These are phyloP conservation scores for Cryptomeria japonica DNA, from an alignment of 75 land plant species.

Conservation along the genomic window DNA sequence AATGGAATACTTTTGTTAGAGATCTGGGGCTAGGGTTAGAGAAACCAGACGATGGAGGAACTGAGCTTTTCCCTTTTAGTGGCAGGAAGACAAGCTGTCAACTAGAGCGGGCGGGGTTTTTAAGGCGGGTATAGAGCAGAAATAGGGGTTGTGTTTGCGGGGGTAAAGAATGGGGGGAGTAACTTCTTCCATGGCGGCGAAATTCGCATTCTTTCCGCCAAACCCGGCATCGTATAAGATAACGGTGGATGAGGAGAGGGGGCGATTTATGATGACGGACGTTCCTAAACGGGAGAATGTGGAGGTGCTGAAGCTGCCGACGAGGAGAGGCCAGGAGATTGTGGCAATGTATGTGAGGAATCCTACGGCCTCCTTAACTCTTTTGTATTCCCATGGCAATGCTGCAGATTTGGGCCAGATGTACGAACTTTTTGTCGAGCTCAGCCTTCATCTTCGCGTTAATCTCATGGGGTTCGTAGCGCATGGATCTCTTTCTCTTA, in stretches of 20 bases:
- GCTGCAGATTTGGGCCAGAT: conserved; percentile 80
- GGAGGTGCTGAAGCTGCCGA: conserved; percentile 48
- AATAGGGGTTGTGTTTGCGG: neutral
- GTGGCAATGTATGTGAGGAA: conserved; percentile 59
- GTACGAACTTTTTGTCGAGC: conserved; percentile 71
- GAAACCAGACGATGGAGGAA: neutral
- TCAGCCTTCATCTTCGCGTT: conserved; percentile 61
- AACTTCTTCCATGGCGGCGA: conserved; percentile 72
- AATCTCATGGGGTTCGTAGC: conserved; percentile 57
- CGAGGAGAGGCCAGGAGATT: conserved; percentile 58
- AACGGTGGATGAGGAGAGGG: conserved; percentile 33
- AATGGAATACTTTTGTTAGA: neutral
- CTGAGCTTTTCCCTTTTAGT: neutral
- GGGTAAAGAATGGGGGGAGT: conserved; percentile 53
- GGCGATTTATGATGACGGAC: conserved; percentile 30
- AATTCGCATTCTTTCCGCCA: conserved; percentile 74
- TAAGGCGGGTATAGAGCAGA: neutral
- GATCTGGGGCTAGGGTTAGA: conserved; percentile 2
- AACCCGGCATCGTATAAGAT: conserved; percentile 62
- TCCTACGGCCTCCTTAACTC: conserved; percentile 52
- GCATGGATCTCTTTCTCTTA: neutral
- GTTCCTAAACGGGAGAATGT: conserved; percentile 69
- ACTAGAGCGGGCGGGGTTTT: neutral
- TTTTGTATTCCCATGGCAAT: conserved; percentile 68
- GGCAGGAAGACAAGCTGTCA: neutral